phyloP scores from a whole-genome alignment of 2,329 filamentous ascomycete genomes.

The Eutypa lata region DNA sequence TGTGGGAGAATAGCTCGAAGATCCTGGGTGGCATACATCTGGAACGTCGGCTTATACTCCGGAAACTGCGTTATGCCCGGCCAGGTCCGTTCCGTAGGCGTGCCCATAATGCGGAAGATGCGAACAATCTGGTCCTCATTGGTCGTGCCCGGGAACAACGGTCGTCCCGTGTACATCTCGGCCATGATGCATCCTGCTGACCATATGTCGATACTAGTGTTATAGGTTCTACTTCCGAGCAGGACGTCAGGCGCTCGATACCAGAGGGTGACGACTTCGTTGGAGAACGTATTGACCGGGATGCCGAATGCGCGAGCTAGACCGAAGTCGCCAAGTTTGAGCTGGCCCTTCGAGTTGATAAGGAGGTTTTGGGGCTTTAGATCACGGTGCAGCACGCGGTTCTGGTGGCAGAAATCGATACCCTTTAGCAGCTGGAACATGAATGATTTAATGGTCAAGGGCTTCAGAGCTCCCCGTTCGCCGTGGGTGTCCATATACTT shows the following conservation, averaged over 20 bases:
- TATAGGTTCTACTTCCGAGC: conserved; percentile 91
- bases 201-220: conserved; percentile 99
- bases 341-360: conserved; percentile 84
- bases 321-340: conserved; percentile 94
- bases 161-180: conserved; percentile 96
- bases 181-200: conserved; percentile 99
- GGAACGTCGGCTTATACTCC: conserved; percentile 96
- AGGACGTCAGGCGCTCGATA: conserved; percentile 96
- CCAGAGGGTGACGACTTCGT: conserved; percentile 97
- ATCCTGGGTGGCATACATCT: conserved; percentile 91
- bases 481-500: conserved; percentile 97
- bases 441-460: conserved; percentile 93
- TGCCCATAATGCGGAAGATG: conserved; percentile 98
- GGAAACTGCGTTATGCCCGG: conserved; percentile 91
- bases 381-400: conserved; percentile 91
- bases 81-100: conserved; percentile 92
- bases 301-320: conserved; percentile 94
- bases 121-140: conserved; percentile 97
- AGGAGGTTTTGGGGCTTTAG: conserved; percentile 95
- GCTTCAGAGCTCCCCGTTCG: conserved; percentile 84
- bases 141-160: conserved; percentile 93
- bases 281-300: conserved; percentile 96
- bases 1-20: conserved; percentile 82
- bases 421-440: conserved; percentile 97
- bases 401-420: conserved; percentile 97